phyloP scores from a whole-genome alignment of 306 rosid genomes.

The Quercus ilex region DNA sequence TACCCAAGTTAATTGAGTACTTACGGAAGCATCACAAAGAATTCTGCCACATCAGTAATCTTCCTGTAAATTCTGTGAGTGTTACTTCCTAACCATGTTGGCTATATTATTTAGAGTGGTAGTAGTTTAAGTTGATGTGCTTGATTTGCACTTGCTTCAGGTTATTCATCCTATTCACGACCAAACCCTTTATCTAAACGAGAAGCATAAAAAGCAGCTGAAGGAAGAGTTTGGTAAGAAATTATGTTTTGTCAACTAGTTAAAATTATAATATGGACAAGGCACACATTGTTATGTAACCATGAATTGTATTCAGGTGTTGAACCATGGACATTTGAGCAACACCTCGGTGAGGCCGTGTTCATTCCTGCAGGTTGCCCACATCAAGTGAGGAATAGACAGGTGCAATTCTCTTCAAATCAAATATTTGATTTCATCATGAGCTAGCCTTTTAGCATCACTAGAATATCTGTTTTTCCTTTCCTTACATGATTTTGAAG shows the following conservation, averaged over 20 bases:
- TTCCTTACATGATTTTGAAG: background rate
- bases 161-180: slow-evolving; percentile 66
- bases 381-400: slow-evolving; percentile 67
- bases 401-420: slow-evolving; percentile 25
- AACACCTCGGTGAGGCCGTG: slow-evolving; percentile 66
- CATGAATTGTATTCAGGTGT: slow-evolving; percentile 35
- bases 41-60: slow-evolving; percentile 45
- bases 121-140: slow-evolving; percentile 3
- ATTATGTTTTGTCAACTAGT: slow-evolving; percentile 5
- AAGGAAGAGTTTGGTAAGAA: slow-evolving; percentile 61
- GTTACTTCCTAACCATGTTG: background rate
- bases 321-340: slow-evolving; percentile 73
- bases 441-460: background rate
- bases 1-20: slow-evolving; percentile 52
- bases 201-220: slow-evolving; percentile 55
- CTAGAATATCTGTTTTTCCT: background rate
- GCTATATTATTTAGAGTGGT: background rate
- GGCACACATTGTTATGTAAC: background rate
- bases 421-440: background rate
- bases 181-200: slow-evolving; percentile 51
- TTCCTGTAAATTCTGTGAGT: slow-evolving; percentile 52
- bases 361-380: slow-evolving; percentile 76
- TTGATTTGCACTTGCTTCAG: slow-evolving; percentile 41
- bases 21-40: slow-evolving; percentile 48
- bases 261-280: background rate